Evolutionary conservation across 176 grass and related monocot genomes (phyloP).

Genomic region (Zea mays): Zm-B73-REFERENCE-NAM-5.0 NC_050100.1:12809001-12809500

Average conservation of each 20-base stretch:
- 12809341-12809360: conserved; percentile 93
- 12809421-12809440: conserved; percentile 92
- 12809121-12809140: too few relatives aligned
- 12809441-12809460: conserved; percentile 90
- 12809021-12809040: too few relatives aligned
- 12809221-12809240: conserved; percentile 74
- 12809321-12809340: conserved; percentile 95
- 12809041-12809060: too few relatives aligned
- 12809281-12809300: conserved; percentile 79
- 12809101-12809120: too few relatives aligned
- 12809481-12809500: conserved; percentile 11
- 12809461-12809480: conserved; percentile 48
- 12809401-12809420: conserved; percentile 44
- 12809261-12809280: conserved; percentile 76
- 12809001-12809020: too few relatives aligned
- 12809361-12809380: conserved; percentile 56
- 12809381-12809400: conserved; percentile 40
- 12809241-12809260: conserved; percentile 82
- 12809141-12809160: too few relatives aligned
- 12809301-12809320: conserved; percentile 84
- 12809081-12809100: too few relatives aligned
- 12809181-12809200: conserved; percentile 59
- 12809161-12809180: background rate
- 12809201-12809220: conserved; percentile 76
- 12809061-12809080: too few relatives aligned